Evolutionary conservation across 2,329 filamentous ascomycete species (phyloP).

Genomic region (Lachnellula hyalina): DNA sequence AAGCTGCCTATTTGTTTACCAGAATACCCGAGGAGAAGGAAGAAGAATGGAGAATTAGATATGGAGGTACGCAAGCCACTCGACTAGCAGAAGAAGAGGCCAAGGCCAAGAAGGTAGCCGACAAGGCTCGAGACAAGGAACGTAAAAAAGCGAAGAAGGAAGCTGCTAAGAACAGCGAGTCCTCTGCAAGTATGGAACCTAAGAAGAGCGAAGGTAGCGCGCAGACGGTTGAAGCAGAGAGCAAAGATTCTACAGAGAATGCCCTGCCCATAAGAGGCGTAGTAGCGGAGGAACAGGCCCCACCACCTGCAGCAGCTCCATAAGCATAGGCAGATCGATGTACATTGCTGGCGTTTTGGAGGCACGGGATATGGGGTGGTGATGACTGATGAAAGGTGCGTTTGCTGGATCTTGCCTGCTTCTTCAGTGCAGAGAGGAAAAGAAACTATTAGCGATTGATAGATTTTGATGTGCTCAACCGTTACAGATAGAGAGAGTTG

Average conservation of each 20-base stretch:
- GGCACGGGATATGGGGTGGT: background rate
- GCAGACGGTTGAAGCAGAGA: slow-evolving; percentile 19
- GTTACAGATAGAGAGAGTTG: no score
- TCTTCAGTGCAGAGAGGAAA: background rate
- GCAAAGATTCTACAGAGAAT: slow-evolving; percentile 15
- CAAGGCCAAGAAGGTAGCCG: slow-evolving; percentile 31
- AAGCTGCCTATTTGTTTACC: slow-evolving; percentile 74
- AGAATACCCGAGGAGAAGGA: slow-evolving; percentile 77
- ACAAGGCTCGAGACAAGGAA: slow-evolving; percentile 39
- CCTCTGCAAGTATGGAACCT: slow-evolving; percentile 3
- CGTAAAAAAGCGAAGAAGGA: slow-evolving; percentile 41
- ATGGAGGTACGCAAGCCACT: slow-evolving; percentile 60
- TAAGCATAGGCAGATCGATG: slow-evolving; percentile 6
- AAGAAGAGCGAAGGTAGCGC: slow-evolving; percentile 10
- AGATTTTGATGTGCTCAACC: no score
- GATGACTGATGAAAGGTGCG: background rate
- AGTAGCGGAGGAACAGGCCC: slow-evolving; percentile 30
- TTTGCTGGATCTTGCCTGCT: background rate
- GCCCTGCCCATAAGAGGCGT: slow-evolving; percentile 26
- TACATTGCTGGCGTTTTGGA: slow-evolving; percentile 19
- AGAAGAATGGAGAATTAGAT: slow-evolving; percentile 75
- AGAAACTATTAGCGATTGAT: background rate
- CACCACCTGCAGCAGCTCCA: slow-evolving; percentile 29
- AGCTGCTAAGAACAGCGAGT: slow-evolving; percentile 18
- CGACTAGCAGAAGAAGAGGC: slow-evolving; percentile 68